Evolutionary conservation across 192 early-diverging fungal species (phyloP).

Genomic region (Coemansia sp.): DNA sequence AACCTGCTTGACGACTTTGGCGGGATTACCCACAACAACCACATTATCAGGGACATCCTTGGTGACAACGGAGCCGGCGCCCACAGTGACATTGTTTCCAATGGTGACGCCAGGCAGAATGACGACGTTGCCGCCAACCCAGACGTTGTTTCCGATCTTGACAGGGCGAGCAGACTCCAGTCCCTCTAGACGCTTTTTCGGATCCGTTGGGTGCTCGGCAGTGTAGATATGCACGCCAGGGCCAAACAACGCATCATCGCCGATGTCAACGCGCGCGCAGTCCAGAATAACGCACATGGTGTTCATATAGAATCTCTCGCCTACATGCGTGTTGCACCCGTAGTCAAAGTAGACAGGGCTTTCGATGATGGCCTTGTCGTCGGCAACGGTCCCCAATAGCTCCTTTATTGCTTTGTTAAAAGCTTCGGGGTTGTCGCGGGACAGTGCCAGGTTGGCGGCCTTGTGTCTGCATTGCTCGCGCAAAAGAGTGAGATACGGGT

Average conservation of each 20-base stretch:
- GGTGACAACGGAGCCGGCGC: constrained; percentile 86
- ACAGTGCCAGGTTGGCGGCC: constrained; percentile 9
- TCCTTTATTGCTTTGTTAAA: constrained; percentile 33
- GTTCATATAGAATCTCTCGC: constrained; percentile 77
- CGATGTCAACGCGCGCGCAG: constrained; percentile 68
- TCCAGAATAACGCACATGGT: constrained; percentile 76
- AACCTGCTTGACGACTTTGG: constrained; percentile 66
- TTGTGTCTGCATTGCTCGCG: constrained; percentile 44
- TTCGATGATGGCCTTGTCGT: constrained; percentile 60
- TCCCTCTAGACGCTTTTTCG: constrained; percentile 23
- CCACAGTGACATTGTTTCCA: constrained; percentile 72
- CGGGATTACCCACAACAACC: constrained; percentile 87
- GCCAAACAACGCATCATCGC: constrained; percentile 70
- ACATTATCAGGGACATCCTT: constrained; percentile 78
- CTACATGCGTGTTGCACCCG: constrained; percentile 72
- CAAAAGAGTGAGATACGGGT: constrained; percentile 52
- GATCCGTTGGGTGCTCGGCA: constrained; percentile 72
- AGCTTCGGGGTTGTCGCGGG: constrained; percentile 29
- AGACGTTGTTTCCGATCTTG: constrained; percentile 81
- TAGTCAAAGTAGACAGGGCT: constrained; percentile 76
- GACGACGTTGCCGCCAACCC: constrained; percentile 81
- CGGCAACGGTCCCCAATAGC: constrained; percentile 61
- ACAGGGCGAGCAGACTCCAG: constrained; percentile 27
- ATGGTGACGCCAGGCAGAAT: constrained; percentile 87
- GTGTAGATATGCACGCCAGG: constrained; percentile 77